Base-by-base conservation (phyloP, 2,329 filamentous ascomycete genomes). In the Trichoderma harzianum region DNA sequence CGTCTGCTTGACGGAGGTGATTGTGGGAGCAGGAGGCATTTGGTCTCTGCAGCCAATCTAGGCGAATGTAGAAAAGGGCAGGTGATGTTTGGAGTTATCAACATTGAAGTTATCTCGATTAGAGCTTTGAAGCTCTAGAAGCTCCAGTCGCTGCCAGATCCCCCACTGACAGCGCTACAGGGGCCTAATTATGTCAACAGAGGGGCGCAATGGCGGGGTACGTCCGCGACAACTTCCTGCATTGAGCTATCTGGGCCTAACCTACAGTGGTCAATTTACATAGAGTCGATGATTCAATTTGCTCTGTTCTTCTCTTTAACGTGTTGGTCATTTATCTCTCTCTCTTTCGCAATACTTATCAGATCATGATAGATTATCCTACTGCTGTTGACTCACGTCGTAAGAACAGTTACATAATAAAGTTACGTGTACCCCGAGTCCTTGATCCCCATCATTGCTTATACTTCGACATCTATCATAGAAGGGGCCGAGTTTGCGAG, bases 1-100 rank as follows among this genome's bases (percentile, higher is more conserved):
- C 72, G 84, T 78, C 64, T 89, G 87, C 78, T 93, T 93, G 69
- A 90, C 83, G 28, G 88, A 83, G 61, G 90, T 83, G 73, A 91
- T 85, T 2, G 89, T 90, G 4, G 88, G 87, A 1, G 85, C 76
- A 0, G 73, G 68, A 34, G 69, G 57, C 70, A 72, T 72, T 11
- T 18, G 55, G 7, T 32, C 21, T 71, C 51, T 11, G 39, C 34
- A 5, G 57, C 28, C 34, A n/a, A n/a, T 2, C 1, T 36, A 28
- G 10, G 34, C 11, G n/a, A 18, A 7, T 5, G 24, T 11, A 39
- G n/a, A 43, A 10, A 16, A 14, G 5, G 6, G 8, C 7, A 12
- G 10, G 8, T 26, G 26, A 34, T 28, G 36, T 16, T 47, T 5
- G 34, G 26, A 58, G 11, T 21, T 16, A 14, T n/a, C 18, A 47